Percentiles rank a stretch among this genome's conserved stretches.
Evolutionary conservation across 805 yeast genomes (phyloP).

Genomic region (Suhomyces sp.): DNA sequence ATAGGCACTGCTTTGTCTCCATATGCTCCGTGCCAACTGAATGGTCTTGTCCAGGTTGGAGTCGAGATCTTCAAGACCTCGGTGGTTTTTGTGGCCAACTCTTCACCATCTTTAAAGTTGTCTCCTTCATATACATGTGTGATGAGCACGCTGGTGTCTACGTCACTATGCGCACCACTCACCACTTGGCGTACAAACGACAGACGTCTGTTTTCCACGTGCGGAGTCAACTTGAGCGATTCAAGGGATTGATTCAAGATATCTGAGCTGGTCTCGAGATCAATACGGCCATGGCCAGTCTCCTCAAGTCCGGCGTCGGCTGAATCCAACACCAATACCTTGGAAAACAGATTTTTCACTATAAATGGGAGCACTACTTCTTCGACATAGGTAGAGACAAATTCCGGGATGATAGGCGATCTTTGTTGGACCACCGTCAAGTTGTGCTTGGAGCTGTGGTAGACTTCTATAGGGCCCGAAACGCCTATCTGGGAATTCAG

Average conservation of each 20-base stretch:
- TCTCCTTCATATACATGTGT: conserved; percentile 87
- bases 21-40: conserved; percentile 82
- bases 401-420: conserved; percentile 77
- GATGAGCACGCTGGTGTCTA: conserved; percentile 41
- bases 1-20: conserved; percentile 67
- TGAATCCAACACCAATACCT: conserved; percentile 66
- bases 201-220: conserved; percentile 1
- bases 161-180: conserved; percentile 4
- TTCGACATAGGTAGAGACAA: conserved; percentile 46
- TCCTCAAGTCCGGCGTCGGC: conserved; percentile 56
- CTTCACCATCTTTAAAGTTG: conserved; percentile 67
- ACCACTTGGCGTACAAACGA: conserved; percentile 11
- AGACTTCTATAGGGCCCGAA: conserved; percentile 67
- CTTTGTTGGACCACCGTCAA: conserved; percentile 74
- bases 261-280: conserved; percentile 29
- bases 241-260: conserved; percentile 29
- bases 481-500: conserved; percentile 27
- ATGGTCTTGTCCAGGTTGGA: conserved; percentile 51
- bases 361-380: conserved; percentile 54
- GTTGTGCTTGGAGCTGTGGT: conserved; percentile 37
- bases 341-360: conserved; percentile 33
- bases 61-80: conserved; percentile 22
- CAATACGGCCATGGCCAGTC: conserved; percentile 20
- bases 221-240: conserved; percentile 19
- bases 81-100: conserved; percentile 41